Evolutionary conservation across 1,284 basidiomycete species (phyloP).

Genomic region (Cryptococcus sp.): DNA sequence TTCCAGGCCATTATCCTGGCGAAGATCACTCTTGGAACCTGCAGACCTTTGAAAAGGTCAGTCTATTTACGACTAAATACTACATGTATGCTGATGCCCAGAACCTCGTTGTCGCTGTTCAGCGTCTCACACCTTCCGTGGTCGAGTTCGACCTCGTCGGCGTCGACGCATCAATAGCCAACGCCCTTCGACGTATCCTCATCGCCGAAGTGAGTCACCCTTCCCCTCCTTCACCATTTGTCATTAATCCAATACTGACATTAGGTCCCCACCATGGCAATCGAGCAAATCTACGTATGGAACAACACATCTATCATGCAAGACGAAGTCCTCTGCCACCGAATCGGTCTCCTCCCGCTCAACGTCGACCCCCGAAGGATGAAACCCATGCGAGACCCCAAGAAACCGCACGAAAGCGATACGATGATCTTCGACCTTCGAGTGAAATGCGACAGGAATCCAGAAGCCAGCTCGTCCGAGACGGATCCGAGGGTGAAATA

Average conservation of each 20-base stretch:
- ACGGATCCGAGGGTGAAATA: conserved; percentile 64
- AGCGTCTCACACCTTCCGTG: conserved; percentile 69
- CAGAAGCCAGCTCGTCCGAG: conserved; percentile 52
- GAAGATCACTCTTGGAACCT: conserved; percentile 82
- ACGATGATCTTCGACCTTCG: conserved; percentile 84
- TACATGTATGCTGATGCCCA: conserved; percentile 40
- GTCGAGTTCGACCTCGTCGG: conserved; percentile 95
- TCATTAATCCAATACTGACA: conserved; percentile 9
- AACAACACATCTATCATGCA: conserved; percentile 94
- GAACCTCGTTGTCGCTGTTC: conserved; percentile 68
- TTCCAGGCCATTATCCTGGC: conserved; percentile 75
- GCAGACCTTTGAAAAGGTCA: conserved; percentile 66
- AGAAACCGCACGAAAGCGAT: conserved; percentile 61
- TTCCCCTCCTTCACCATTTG: background rate
- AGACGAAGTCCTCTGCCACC: conserved; percentile 88
- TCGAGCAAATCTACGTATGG: conserved; percentile 90
- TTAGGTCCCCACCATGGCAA: conserved; percentile 85
- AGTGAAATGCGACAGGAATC: conserved; percentile 63
- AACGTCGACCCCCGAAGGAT: conserved; percentile 70
- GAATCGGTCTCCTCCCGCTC: conserved; percentile 84
- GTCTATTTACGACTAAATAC: conserved; percentile 22
- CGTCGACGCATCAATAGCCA: conserved; percentile 92
- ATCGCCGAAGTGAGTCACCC: conserved; percentile 73
- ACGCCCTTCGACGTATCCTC: conserved; percentile 84
- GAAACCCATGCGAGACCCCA: conserved; percentile 43